These are phyloP conservation scores for Pythium coloratum DNA, from an alignment of 352 stramenopile genomes.

Conservation along the genomic window DNA sequence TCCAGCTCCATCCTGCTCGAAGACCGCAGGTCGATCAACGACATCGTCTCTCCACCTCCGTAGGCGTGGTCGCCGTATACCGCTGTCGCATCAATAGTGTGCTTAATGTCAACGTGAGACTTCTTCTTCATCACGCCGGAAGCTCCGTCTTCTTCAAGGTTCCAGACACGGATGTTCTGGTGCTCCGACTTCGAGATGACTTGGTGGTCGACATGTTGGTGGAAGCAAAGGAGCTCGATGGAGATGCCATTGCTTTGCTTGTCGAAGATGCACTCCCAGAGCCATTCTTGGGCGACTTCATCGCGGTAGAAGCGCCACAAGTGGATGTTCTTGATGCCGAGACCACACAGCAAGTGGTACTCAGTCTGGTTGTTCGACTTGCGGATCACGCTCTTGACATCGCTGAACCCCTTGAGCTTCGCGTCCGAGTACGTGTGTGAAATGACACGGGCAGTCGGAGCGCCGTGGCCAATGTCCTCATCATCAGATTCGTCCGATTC, in stretches of 20 bases:
- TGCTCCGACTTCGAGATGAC: conserved; percentile 87
- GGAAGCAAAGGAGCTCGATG: conserved; percentile 77
- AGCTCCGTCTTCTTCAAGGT: conserved; percentile 53
- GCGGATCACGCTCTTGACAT: conserved; percentile 61
- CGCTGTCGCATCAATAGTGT: conserved; percentile 60
- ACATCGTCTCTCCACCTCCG: conserved; percentile 63
- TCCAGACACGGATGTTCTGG: conserved; percentile 84
- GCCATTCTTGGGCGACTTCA: conserved; percentile 41
- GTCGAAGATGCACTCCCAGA: conserved; percentile 85
- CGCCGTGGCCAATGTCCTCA: conserved; percentile 26
- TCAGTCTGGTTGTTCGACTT: conserved; percentile 47
- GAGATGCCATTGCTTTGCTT: conserved; percentile 87
- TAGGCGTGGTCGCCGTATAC: conserved; percentile 79
- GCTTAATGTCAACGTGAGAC: conserved; percentile 71
- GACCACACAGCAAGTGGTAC: conserved; percentile 77
- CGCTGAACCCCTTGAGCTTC: conserved; percentile 84
- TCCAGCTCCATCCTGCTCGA: conserved; percentile 69
- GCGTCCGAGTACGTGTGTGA: conserved; percentile 77
- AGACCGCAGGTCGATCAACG: conserved; percentile 60
- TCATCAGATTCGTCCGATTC: conserved; percentile 13
- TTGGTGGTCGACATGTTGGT: conserved; percentile 47
- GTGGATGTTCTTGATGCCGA: conserved; percentile 88
- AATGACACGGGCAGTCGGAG: conserved; percentile 50
- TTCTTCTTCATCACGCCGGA: conserved; percentile 57
- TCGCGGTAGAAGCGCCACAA: conserved; percentile 81